Percentiles rank a stretch among this genome's conserved stretches.
Evolutionary conservation across 192 early-diverging fungal genomes (phyloP).

Genomic region (Chytriomyces confervae): DNA sequence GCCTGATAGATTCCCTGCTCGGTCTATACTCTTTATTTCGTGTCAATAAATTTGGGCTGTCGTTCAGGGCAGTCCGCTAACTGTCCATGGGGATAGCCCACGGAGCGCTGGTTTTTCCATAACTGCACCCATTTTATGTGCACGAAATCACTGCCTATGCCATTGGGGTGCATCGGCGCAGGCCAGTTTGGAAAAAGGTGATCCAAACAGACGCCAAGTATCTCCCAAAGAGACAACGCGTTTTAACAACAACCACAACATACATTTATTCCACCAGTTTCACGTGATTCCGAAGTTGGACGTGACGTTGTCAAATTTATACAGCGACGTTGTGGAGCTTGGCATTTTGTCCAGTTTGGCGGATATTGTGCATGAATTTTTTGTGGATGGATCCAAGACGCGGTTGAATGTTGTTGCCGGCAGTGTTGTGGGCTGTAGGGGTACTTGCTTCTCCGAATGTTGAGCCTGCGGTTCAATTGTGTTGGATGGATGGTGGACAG

Average conservation of each 20-base stretch:
- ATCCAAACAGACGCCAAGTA: too few species aligned
- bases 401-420: neutral
- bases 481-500: neutral
- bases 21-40: too few species aligned
- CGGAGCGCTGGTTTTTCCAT: too few species aligned
- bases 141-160: conserved; percentile 18
- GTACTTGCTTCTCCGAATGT: neutral
- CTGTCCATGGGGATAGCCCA: too few species aligned
- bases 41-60: too few species aligned
- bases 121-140: too few species aligned
- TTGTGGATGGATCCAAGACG: neutral
- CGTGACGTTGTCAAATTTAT: neutral
- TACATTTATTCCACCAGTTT: neutral
- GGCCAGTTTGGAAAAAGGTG: conserved; percentile 46
- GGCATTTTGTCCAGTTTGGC: neutral
- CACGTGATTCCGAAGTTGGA: neutral
- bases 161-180: conserved; percentile 37
- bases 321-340: conserved; percentile 5
- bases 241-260: too few species aligned
- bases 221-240: neutral
- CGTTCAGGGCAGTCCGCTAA: too few species aligned
- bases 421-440: neutral
- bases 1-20: too few species aligned
- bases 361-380: conserved; percentile 22
- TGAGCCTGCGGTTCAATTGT: neutral